Evolutionary conservation across 805 yeast genomes (phyloP).

Genomic region (Wickerhamiella brachini): DNA sequence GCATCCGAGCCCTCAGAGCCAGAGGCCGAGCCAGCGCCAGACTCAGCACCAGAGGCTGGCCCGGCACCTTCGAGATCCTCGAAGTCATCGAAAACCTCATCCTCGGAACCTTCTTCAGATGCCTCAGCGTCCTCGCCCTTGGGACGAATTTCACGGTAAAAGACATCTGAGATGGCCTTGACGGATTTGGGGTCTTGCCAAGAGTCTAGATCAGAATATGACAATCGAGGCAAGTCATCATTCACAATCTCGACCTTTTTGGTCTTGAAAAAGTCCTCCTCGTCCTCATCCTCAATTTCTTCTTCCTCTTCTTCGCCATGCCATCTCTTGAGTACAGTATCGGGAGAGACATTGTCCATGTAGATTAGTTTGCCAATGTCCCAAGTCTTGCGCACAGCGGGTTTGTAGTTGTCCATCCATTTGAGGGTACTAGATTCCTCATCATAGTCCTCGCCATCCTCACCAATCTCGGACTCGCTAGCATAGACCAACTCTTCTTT

Average conservation of each 20-base stretch:
- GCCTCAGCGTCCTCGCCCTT: conserved; percentile 21
- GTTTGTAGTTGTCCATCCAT: conserved; percentile 31
- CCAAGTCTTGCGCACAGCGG: conserved; percentile 45
- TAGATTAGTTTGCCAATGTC: conserved; percentile 72
- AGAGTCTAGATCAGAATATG: conserved; percentile 9
- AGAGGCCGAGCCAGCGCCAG: conserved; percentile 23
- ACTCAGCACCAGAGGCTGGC: conserved; percentile 6
- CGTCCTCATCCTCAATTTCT: conserved; percentile 15
- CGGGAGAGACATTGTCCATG: conserved; percentile 61
- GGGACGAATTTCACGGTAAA: conserved; percentile 23
- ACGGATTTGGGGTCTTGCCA: conserved; percentile 21
- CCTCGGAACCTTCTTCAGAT: conserved; percentile 19
- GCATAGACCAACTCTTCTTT: conserved; percentile 12
- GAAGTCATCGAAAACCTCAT: conserved; percentile 23
- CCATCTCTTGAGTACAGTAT: conserved; percentile 23
- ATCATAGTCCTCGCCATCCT: conserved; percentile 11
- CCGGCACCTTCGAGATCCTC: conserved; percentile 23
- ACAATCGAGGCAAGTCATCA: conserved; percentile 17
- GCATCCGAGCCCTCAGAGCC: conserved; percentile 24
- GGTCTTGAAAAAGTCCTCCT: conserved; percentile 23
- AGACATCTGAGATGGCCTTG: conserved; percentile 11
- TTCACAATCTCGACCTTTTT: conserved; percentile 8
- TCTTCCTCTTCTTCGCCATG: conserved; percentile 15
- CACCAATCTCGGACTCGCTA: conserved; percentile 15
- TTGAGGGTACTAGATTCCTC: conserved; percentile 22